Base-by-base conservation (phyloP, 352 stramenopile genomes). In the Pythium oligandrum region DNA sequence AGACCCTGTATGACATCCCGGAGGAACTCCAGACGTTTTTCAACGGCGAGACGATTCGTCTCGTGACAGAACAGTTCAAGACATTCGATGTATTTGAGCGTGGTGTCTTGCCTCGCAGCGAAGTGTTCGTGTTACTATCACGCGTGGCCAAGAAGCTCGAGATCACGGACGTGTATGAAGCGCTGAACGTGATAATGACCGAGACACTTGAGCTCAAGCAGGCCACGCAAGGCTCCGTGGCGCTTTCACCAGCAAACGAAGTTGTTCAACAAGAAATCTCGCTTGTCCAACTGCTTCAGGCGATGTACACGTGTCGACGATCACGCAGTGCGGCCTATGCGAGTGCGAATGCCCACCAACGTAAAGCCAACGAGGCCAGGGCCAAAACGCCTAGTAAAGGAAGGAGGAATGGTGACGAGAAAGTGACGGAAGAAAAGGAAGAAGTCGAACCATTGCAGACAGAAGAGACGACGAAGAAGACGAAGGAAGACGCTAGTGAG, bases 51-150 rank as follows among this genome's bases (percentile, higher is more conserved):
- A 73, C 61, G 12, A 37, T 83, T 8, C 40, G 33, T 2, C 43
- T 68, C 11, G 51, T 79, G 37, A 61, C 59, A 4, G 63, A 62
- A n/a, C 70, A 66, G 26, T 83, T 78, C 48, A 64, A 45, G 5
- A 63, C 64, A 32, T 83, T 83, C 44, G 70, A 78, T 43, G 63
- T 79, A 12, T 69, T 74, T 32, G 65, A 83, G 36, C 46, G 48
- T 4, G 73, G 73, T 6, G 44, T 60, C 5, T 44, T 83, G 8
- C 64, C 70, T 0, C 59, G 68, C 2, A 59, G 72, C 32, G 73
- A 83, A 38, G 6, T 79, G 32, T 78, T 76, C 36, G 44, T 70
- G 17, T 31, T 83, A 7, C 57, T 83, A 3, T 68, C 67, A 2
- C 57, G 67, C 7, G 45, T 83, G 48, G 68, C 62, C 4, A 68